A percentile compares a stretch with the other conserved stretches of the same genome.
phyloP scores from a whole-genome alignment of 495 filamentous ascomycete genomes.

The Rusavskia elegans region DNA sequence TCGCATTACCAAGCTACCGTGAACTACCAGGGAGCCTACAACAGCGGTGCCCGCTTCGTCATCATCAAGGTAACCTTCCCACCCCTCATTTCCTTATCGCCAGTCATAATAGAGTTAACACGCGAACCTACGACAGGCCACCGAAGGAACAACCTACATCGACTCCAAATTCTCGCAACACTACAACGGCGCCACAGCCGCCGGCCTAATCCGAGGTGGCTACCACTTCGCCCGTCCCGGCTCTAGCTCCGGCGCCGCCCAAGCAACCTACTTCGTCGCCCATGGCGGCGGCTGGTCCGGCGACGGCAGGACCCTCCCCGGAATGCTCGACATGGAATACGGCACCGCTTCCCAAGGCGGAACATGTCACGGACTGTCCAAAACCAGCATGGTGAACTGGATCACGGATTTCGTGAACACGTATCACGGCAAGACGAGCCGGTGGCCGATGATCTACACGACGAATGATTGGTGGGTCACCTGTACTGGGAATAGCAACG shows the following conservation, averaged over 20 bases:
- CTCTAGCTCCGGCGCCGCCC: conserved; percentile 22
- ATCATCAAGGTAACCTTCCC: conserved; percentile 41
- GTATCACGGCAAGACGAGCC: conserved; percentile 33
- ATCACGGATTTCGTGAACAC: conserved; percentile 41
- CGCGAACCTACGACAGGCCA: conserved; percentile 26
- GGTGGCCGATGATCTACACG: conserved; percentile 45
- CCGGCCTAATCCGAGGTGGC: conserved; percentile 29
- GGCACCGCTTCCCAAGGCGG: conserved; percentile 19
- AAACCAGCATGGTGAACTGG: conserved; percentile 41
- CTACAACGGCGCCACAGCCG: conserved; percentile 36
- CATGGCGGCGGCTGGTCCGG: conserved; percentile 46
- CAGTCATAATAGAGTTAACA: neutral
- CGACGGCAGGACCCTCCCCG: conserved; percentile 47
- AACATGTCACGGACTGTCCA: conserved; percentile 36
- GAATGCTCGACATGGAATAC: conserved; percentile 52
- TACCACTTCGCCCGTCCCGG: conserved; percentile 49
- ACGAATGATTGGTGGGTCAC: conserved; percentile 45
- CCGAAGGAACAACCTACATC: conserved; percentile 39
- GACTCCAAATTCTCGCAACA: conserved; percentile 38
- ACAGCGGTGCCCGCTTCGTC: conserved; percentile 44
- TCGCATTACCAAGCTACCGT: conserved; percentile 43
- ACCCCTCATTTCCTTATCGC: neutral
- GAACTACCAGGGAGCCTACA: conserved; percentile 39
- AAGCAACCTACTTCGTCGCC: conserved; percentile 34
- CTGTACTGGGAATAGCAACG: conserved; percentile 41